A percentile compares a stretch with the other conserved stretches of the same genome.
phyloP scores from a whole-genome alignment of 768 basidiomycete species.

The Psilocybe sp. region DNA sequence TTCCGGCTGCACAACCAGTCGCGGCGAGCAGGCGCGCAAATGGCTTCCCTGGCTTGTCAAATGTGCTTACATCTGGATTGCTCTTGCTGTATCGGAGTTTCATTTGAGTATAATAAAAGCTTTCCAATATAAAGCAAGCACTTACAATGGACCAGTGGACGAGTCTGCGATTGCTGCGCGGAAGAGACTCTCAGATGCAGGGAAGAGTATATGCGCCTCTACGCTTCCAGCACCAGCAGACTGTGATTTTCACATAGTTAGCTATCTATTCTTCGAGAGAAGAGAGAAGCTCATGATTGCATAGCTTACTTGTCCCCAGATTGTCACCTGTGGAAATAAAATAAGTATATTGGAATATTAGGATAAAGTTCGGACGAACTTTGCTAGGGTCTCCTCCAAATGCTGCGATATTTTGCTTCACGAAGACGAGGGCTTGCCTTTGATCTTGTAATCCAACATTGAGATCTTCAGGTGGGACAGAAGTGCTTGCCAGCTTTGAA shows the following conservation, averaged over 20 bases:
- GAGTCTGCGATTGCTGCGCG: constrained; percentile 54
- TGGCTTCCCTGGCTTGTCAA: constrained; percentile 50
- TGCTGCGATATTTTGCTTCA: constrained; percentile 61
- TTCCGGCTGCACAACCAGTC: constrained; percentile 43
- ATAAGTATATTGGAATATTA: not conserved
- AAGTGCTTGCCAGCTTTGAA: constrained; percentile 37
- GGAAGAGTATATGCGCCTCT: constrained; percentile 45
- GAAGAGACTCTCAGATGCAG: constrained; percentile 36
- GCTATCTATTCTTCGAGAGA: too few species aligned
- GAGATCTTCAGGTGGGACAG: constrained; percentile 44
- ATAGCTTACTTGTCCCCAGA: constrained; percentile 48
- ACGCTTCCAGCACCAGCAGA: constrained; percentile 53
- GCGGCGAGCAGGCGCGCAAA: constrained; percentile 42
- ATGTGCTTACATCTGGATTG: constrained; percentile 40
- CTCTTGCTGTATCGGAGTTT: constrained; percentile 40
- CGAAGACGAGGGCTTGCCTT: constrained; percentile 51
- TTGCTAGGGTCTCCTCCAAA: constrained; percentile 66
- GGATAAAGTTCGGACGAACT: constrained; percentile 21
- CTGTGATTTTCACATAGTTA: too few species aligned
- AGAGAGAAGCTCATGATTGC: not conserved
- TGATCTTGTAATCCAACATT: constrained; percentile 66
- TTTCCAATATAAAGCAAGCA: not conserved
- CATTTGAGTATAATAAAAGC: not conserved
- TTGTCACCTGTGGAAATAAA: constrained; percentile 38
- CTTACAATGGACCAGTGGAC: constrained; percentile 50